A percentile compares a stretch with the other conserved stretches of the same genome.
Evolutionary conservation across 2,329 filamentous ascomycete genomes (phyloP).

Genomic region (Magnaporthiopsis rhizophila): DNA sequence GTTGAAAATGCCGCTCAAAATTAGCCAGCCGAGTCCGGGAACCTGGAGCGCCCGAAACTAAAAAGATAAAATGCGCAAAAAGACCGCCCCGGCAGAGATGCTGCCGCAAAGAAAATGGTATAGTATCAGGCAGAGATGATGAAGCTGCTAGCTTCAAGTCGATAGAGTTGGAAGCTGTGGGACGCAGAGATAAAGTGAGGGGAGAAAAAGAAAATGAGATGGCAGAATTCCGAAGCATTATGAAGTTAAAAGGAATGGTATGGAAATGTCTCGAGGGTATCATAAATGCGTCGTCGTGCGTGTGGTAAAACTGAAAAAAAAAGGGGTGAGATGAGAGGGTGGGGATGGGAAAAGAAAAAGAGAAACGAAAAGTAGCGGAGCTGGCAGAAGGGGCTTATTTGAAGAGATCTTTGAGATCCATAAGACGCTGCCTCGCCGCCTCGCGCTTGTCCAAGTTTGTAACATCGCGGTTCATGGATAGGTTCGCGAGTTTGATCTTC

Average conservation of each 20-base stretch:
- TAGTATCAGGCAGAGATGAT: background rate
- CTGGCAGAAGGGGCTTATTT: constrained; percentile 7
- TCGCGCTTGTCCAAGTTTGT: constrained; percentile 32
- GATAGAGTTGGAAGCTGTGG: background rate
- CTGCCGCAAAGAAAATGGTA: background rate
- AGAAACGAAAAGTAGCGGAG: background rate
- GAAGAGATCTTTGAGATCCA: constrained; percentile 52
- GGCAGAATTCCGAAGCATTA: background rate
- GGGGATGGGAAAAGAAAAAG: background rate
- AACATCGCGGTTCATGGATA: constrained; percentile 34
- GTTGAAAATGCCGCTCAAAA: background rate
- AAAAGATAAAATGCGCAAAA: background rate
- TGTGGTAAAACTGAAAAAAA: background rate
- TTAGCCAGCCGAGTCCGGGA: background rate
- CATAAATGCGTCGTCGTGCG: background rate
- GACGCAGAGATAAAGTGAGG: background rate
- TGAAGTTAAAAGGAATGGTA: background rate
- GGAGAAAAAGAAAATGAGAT: background rate
- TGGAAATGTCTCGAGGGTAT: background rate
- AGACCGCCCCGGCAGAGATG: background rate
- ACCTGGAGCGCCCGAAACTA: background rate
- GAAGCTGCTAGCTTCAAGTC: background rate
- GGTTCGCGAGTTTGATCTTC: constrained; percentile 83
- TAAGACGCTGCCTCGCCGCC: constrained; percentile 29
- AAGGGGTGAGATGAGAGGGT: background rate